Conservation (phyloP, 1,139 yeast species). For the Hemisphaericaspora xylofermentans region DNA sequence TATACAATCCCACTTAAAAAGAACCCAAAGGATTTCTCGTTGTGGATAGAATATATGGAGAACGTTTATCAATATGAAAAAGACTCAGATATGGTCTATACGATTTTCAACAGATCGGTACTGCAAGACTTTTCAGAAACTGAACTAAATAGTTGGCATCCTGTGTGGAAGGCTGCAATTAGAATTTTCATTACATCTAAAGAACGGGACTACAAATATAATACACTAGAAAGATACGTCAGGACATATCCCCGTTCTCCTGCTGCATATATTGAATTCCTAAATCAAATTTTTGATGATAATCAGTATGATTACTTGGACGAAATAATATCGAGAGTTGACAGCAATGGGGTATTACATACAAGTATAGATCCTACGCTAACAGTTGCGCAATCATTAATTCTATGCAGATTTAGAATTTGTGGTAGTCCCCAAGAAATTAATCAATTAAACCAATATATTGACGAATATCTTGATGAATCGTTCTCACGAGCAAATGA, state of each 20-base stretch:
- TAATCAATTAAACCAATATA: background rate
- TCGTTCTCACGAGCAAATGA: background rate
- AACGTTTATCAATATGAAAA: slow-evolving; percentile 23
- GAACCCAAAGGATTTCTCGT: slow-evolving; percentile 17
- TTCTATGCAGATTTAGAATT: background rate
- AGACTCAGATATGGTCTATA: slow-evolving; percentile 9
- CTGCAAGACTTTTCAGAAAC: slow-evolving; percentile 6
- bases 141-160: slow-evolving; percentile 17
- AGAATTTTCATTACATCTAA: background rate
- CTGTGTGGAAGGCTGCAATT: slow-evolving; percentile 30
- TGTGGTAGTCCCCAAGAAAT: background rate
- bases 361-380: background rate
- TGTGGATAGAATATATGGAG: slow-evolving; percentile 36
- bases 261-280: background rate
- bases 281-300: slow-evolving; percentile 7
- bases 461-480: background rate
- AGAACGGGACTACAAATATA: background rate
- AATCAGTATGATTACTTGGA: slow-evolving; percentile 11
- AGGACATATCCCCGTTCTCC: slow-evolving; percentile 7
- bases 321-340: background rate
- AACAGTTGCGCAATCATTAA: background rate
- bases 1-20: slow-evolving; percentile 23
- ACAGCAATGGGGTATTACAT: background rate
- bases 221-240: background rate
- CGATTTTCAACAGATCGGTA: slow-evolving; percentile 23